Percentiles rank a stretch among this genome's conserved stretches.
Evolutionary conservation across 768 basidiomycete species (phyloP).

Genomic region (Podaxis rugospora): DNA sequence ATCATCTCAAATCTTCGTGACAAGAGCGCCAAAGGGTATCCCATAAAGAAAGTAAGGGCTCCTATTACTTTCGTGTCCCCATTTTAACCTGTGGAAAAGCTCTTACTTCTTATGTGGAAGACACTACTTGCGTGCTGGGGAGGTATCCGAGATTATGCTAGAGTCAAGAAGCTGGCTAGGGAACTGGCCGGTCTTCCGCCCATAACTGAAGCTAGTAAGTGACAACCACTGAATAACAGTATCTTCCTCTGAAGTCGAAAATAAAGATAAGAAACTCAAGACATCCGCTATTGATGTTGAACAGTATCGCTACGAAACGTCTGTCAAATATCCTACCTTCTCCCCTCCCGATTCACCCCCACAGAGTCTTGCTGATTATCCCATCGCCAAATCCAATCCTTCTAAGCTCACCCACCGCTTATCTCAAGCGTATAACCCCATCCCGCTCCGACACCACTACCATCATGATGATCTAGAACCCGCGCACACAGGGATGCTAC

Average conservation of each 20-base stretch:
- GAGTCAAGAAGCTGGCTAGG: conserved; percentile 80
- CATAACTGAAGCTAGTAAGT: conserved; percentile 33
- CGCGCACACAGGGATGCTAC: conserved; percentile 35
- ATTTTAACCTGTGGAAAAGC: conserved; percentile 37
- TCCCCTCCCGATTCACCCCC: conserved; percentile 49
- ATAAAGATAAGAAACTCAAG: conserved; percentile 63
- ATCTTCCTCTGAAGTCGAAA: not conserved
- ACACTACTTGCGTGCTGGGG: conserved; percentile 88
- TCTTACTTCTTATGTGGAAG: conserved; percentile 94
- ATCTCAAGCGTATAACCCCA: conserved; percentile 88
- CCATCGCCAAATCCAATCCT: conserved; percentile 29
- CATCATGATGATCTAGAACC: conserved; percentile 74
- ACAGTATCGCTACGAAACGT: conserved; percentile 83
- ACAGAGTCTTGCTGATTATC: conserved; percentile 28
- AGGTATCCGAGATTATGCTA: conserved; percentile 79
- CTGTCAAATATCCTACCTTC: conserved; percentile 96
- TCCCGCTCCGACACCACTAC: conserved; percentile 92
- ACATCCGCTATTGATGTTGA: conserved; percentile 90
- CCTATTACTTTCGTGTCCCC: conserved; percentile 5
- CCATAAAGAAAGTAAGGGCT: conserved; percentile 83
- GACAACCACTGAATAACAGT: not conserved
- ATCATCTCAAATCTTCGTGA: conserved; percentile 88
- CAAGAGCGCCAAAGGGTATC: conserved; percentile 92
- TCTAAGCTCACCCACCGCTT: conserved; percentile 55
- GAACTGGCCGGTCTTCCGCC: conserved; percentile 79